phyloP scores from a whole-genome alignment of 164 flowering plant species.

The Stephania japonica region DNA sequence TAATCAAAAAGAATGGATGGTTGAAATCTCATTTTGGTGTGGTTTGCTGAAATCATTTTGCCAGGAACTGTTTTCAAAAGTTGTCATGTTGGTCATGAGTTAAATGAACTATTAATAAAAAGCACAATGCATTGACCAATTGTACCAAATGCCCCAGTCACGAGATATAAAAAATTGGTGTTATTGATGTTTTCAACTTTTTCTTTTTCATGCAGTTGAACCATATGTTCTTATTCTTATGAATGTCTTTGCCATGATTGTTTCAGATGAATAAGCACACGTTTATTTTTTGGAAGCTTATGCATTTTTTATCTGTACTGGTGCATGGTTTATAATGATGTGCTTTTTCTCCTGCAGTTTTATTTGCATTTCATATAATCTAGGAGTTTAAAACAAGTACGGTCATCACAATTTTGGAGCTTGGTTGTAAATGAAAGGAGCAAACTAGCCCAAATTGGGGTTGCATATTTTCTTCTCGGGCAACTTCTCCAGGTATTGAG shows the following conservation, averaged over 20 bases:
- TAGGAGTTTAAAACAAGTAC: slow-evolving; percentile 1
- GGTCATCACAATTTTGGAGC: background rate
- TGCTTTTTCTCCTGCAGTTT: slow-evolving; percentile 10
- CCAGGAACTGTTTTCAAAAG: no score
- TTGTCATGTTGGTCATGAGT: no score
- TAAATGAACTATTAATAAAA: no score
- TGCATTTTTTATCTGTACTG: background rate
- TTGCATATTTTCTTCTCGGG: background rate
- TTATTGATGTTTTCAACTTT: no score
- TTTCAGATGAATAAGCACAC: background rate
- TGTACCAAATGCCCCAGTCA: no score
- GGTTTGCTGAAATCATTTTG: no score
- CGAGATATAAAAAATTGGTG: no score
- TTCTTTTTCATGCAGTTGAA: no score
- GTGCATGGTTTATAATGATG: background rate
- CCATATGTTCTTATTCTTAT: no score
- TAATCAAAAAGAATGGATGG: no score
- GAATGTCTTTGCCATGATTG: background rate
- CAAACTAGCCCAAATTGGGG: background rate
- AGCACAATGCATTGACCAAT: no score
- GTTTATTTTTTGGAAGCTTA: background rate
- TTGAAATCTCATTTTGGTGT: no score
- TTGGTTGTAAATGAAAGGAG: background rate
- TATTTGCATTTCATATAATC: slow-evolving; percentile 11
- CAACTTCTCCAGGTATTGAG: background rate